A percentile compares a stretch with the other conserved stretches of the same genome.
Evolutionary conservation across 2,329 filamentous ascomycete species (phyloP).

Genomic region (Stagonosporopsis chrysanthemi): DNA sequence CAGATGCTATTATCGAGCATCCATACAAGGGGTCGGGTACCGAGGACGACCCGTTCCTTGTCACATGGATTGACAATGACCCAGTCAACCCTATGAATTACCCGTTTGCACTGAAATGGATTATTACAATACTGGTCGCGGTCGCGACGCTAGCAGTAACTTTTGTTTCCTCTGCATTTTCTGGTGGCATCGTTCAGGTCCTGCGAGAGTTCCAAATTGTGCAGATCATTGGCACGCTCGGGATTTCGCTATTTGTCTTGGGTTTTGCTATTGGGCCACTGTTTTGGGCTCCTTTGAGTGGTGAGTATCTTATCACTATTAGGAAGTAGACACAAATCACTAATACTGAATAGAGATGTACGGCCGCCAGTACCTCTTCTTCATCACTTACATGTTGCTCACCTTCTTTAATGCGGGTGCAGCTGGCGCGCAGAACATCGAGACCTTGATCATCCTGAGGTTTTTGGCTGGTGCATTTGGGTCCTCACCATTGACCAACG

Average conservation of each 20-base stretch:
- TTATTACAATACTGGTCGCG: constrained; percentile 68
- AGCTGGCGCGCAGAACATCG: constrained; percentile 55
- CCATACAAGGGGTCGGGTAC: constrained; percentile 62
- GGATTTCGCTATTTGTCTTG: constrained; percentile 70
- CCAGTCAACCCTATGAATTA: constrained; percentile 72
- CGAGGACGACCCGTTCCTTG: constrained; percentile 69
- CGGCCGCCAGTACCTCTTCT: constrained; percentile 53
- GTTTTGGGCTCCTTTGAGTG: constrained; percentile 65
- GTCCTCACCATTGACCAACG: constrained; percentile 54
- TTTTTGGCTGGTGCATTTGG: constrained; percentile 54
- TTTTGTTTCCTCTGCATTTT: constrained; percentile 74
- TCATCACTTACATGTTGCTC: constrained; percentile 46
- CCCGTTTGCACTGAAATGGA: constrained; percentile 67
- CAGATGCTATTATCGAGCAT: constrained; percentile 63
- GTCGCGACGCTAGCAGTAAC: constrained; percentile 72
- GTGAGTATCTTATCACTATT: background rate
- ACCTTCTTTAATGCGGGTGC: constrained; percentile 53
- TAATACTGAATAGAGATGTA: constrained; percentile 59
- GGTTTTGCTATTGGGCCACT: constrained; percentile 69
- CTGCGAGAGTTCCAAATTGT: constrained; percentile 62
- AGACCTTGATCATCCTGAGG: constrained; percentile 55
- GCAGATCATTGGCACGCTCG: constrained; percentile 65
- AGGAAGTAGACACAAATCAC: background rate
- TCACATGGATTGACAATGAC: constrained; percentile 73
- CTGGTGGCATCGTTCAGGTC: constrained; percentile 64